Percentiles rank a stretch among this genome's conserved stretches.
These are phyloP conservation scores for Aspergillus chevalieri DNA, from an alignment of 2,329 filamentous ascomycete species.

Conservation along the genomic window DNA sequence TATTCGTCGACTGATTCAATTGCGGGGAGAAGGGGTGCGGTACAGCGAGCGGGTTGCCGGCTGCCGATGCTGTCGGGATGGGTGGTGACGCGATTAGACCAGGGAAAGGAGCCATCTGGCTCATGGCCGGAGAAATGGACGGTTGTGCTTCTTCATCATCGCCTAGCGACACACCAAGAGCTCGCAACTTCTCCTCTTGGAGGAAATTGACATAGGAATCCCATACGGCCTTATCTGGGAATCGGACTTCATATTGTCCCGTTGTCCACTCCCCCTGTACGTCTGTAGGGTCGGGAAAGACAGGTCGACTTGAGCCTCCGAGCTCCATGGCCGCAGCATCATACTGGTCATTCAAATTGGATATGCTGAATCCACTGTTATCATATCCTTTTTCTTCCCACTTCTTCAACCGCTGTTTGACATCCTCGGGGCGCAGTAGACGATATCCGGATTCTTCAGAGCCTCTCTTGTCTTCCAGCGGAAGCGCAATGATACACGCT, in stretches of 20 bases:
- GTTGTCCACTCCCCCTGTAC: constrained; percentile 28
- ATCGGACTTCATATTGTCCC: constrained; percentile 31
- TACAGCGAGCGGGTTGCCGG: constrained; percentile 60
- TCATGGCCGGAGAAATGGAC: constrained; percentile 63
- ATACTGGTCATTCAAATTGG: constrained; percentile 22
- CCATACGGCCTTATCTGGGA: constrained; percentile 53
- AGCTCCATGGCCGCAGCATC: constrained; percentile 22
- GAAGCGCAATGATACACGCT: constrained; percentile 64
- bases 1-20: constrained; percentile 52
- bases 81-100: constrained; percentile 77
- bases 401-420: constrained; percentile 32
- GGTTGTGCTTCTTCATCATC: constrained; percentile 66
- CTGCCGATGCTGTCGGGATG: constrained; percentile 69
- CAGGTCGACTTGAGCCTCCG: constrained; percentile 38
- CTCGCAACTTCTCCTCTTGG: constrained; percentile 85
- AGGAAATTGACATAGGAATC: constrained; percentile 75
- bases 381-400: constrained; percentile 42
- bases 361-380: constrained; percentile 35
- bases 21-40: constrained; percentile 59
- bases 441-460: constrained; percentile 34
- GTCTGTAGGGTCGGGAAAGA: constrained; percentile 38
- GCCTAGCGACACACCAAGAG: constrained; percentile 77
- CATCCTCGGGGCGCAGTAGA: constrained; percentile 35
- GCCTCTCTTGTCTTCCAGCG: constrained; percentile 61
- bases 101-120: constrained; percentile 67